Percentiles rank a stretch among this genome's conserved stretches.
phyloP scores from a whole-genome alignment of 2,329 filamentous ascomycete genomes.

The Fusarium nurragi region DNA sequence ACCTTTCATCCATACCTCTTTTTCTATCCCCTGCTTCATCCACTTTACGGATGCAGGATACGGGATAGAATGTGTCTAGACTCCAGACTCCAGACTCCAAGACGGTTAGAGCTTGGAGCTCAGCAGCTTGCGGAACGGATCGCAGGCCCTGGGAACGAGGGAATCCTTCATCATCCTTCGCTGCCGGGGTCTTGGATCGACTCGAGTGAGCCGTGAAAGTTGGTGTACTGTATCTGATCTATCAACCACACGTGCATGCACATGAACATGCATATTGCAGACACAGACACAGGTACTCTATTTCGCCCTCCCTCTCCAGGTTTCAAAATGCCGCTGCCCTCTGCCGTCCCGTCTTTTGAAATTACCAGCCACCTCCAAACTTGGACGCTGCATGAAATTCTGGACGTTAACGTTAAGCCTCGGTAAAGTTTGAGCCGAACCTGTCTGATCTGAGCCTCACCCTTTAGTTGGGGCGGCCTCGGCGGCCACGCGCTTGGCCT shows the following conservation, averaged over 20 bases:
- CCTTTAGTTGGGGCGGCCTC: conserved; percentile 11
- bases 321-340: neutral
- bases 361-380: neutral
- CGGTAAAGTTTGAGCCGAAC: conserved; percentile 19
- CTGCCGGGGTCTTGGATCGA: neutral
- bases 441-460: conserved; percentile 19
- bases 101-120: neutral
- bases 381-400: neutral
- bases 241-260: neutral
- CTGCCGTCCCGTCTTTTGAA: conserved; percentile 4
- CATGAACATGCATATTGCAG: too few species aligned
- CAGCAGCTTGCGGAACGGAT: conserved; percentile 23
- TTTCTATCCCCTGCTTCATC: conserved; percentile 15
- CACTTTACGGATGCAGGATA: conserved; percentile 25
- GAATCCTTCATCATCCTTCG: conserved; percentile 20
- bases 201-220: conserved; percentile 3
- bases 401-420: conserved; percentile 7
- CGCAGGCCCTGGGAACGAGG: conserved; percentile 21
- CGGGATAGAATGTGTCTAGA: neutral
- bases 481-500: conserved; percentile 23
- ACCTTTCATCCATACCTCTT: conserved; percentile 17
- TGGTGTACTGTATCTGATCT: conserved; percentile 2
- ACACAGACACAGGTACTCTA: neutral
- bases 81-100: neutral
- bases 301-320: neutral